phyloP scores from a whole-genome alignment of 495 filamentous ascomycete species.

The Jackrogersella minutella region DNA sequence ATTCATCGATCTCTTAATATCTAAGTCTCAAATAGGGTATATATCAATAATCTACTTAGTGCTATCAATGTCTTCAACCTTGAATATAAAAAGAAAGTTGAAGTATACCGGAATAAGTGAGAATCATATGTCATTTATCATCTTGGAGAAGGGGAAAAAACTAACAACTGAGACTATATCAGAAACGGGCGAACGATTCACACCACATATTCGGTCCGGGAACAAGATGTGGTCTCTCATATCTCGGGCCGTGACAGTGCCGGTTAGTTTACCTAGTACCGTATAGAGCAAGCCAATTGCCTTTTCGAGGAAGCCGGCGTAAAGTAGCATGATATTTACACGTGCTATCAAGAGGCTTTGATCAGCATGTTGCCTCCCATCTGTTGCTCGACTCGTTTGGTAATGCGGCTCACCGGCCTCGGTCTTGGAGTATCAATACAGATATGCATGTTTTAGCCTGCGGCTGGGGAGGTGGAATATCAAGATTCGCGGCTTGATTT shows the following conservation, averaged over 20 bases:
- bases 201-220: slow-evolving; percentile 7
- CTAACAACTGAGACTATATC: slow-evolving; percentile 1
- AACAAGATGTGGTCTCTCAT: neutral
- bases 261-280: neutral
- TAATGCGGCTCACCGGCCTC: slow-evolving; percentile 19
- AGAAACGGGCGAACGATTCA: neutral
- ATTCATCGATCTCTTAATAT: slow-evolving; percentile 1
- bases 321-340: neutral
- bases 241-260: neutral
- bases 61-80: neutral
- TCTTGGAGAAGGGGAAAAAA: slow-evolving; percentile 6
- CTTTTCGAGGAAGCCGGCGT: neutral
- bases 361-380: slow-evolving; percentile 17
- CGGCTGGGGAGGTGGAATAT: neutral
- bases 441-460: slow-evolving; percentile 32
- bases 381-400: neutral
- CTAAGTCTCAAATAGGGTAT: neutral
- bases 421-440: slow-evolving; percentile 11
- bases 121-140: neutral
- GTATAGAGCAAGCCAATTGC: neutral
- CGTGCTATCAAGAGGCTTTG: neutral
- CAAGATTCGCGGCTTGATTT: slow-evolving; percentile 2
- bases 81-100: neutral
- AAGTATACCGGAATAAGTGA: neutral
- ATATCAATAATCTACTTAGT: neutral